Conservation (phyloP, 768 basidiomycete species). For the Lyophyllum shimeji region DNA sequence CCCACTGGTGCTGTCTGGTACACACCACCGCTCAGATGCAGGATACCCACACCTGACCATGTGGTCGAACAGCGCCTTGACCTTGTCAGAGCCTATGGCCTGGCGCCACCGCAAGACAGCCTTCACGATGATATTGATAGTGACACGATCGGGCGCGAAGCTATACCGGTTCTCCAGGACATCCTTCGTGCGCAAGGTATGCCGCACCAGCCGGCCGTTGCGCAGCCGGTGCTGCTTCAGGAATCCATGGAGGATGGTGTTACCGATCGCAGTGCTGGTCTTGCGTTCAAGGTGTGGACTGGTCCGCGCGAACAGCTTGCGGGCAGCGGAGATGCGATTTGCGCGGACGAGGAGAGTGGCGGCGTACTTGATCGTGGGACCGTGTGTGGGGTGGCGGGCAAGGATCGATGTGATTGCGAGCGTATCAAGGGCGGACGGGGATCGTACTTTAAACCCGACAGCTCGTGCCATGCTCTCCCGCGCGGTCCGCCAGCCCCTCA, state of each 20-base stretch:
- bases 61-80: conserved; percentile 65
- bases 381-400: conserved; percentile 22
- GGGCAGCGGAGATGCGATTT: conserved; percentile 43
- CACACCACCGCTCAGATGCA: conserved; percentile 28
- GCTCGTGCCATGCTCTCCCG: conserved; percentile 25
- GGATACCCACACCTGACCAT: conserved; percentile 63
- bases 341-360: conserved; percentile 40
- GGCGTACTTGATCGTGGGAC: conserved; percentile 30
- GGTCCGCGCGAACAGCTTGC: conserved; percentile 34
- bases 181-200: conserved; percentile 38
- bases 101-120: conserved; percentile 52
- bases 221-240: conserved; percentile 29
- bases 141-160: conserved; percentile 66
- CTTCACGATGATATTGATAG: conserved; percentile 68
- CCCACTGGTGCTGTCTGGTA: background rate
- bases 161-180: conserved; percentile 41
- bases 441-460: conserved; percentile 23
- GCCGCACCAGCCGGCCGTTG: conserved; percentile 47
- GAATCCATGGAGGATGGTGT: conserved; percentile 52
- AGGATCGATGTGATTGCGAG: conserved; percentile 24
- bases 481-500: conserved; percentile 14
- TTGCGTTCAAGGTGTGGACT: conserved; percentile 26
- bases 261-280: conserved; percentile 48
- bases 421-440: conserved; percentile 16
- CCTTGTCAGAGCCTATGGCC: conserved; percentile 37